Evolutionary conservation across 2,329 filamentous ascomycete genomes (phyloP).

Genomic region (Elsinoe australis): DNA sequence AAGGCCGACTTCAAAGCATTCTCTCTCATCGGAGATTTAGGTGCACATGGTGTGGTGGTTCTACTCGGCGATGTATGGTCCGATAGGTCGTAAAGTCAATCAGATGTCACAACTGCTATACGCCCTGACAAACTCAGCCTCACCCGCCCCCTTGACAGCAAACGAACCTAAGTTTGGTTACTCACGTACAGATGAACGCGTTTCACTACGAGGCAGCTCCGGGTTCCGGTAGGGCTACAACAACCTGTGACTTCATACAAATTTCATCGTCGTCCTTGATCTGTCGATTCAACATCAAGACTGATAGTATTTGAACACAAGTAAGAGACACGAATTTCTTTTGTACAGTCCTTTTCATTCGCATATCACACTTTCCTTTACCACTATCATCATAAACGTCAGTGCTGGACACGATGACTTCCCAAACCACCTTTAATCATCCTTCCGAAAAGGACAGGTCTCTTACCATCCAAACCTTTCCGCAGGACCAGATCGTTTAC

Average conservation of each 20-base stretch:
- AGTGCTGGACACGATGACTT: conserved; percentile 9
- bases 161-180: conserved; percentile 5
- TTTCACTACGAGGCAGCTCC: conserved; percentile 12
- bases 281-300: conserved; percentile 22
- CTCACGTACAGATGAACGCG: conserved; percentile 8
- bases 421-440: conserved; percentile 8
- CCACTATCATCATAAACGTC: neutral
- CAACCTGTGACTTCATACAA: conserved; percentile 13
- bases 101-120: neutral
- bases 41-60: neutral
- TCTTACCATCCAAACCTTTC: conserved; percentile 10
- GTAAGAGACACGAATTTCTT: conserved; percentile 13
- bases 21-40: neutral
- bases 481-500: conserved; percentile 3
- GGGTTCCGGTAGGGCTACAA: conserved; percentile 12
- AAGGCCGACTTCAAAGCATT: no score
- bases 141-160: neutral
- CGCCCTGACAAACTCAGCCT: conserved; percentile 9
- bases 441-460: conserved; percentile 10
- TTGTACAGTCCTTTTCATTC: conserved; percentile 3
- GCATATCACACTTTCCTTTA: conserved; percentile 3
- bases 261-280: conserved; percentile 16
- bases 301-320: conserved; percentile 19
- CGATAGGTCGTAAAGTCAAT: conserved; percentile 1
- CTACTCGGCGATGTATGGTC: neutral